Percentiles rank a stretch among this genome's conserved stretches.
phyloP scores from a whole-genome alignment of 768 basidiomycete species.

The Melanogaster broomeanus region DNA sequence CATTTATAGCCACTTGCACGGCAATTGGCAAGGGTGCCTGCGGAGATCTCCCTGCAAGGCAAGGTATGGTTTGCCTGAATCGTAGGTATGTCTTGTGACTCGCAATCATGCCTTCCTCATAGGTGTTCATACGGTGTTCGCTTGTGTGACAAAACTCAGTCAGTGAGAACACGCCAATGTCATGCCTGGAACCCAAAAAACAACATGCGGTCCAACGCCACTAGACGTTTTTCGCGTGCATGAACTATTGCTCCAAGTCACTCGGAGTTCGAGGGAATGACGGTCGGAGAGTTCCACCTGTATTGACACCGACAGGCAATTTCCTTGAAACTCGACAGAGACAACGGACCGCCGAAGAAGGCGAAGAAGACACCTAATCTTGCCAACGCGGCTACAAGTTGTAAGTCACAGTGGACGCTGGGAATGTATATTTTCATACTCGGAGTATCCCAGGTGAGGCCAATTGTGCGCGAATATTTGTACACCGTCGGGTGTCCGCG shows the following conservation, averaged over 20 bases:
- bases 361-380: constrained; percentile 18
- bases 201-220: constrained; percentile 28
- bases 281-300: constrained; percentile 2
- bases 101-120: background rate
- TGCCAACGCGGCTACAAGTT: constrained; percentile 2
- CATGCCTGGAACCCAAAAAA: constrained; percentile 7
- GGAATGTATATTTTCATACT: constrained; percentile 26
- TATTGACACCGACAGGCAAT: constrained; percentile 3
- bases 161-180: constrained; percentile 12
- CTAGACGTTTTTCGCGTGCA: constrained; percentile 31
- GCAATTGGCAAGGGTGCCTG: background rate
- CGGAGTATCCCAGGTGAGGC: constrained; percentile 20
- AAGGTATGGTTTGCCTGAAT: background rate
- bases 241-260: constrained; percentile 13
- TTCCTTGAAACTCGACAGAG: constrained; percentile 1
- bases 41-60: background rate
- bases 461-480: background rate
- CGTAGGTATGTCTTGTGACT: background rate
- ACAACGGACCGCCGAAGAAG: constrained; percentile 2
- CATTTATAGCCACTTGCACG: background rate
- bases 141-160: constrained; percentile 1
- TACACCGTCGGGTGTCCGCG: constrained; percentile 30
- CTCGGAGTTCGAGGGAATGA: constrained; percentile 1
- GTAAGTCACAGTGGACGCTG: constrained; percentile 5
- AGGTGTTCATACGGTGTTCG: background rate